phyloP scores from a whole-genome alignment of 2,329 filamentous ascomycete species.

The Pseudomassariella vexata region DNA sequence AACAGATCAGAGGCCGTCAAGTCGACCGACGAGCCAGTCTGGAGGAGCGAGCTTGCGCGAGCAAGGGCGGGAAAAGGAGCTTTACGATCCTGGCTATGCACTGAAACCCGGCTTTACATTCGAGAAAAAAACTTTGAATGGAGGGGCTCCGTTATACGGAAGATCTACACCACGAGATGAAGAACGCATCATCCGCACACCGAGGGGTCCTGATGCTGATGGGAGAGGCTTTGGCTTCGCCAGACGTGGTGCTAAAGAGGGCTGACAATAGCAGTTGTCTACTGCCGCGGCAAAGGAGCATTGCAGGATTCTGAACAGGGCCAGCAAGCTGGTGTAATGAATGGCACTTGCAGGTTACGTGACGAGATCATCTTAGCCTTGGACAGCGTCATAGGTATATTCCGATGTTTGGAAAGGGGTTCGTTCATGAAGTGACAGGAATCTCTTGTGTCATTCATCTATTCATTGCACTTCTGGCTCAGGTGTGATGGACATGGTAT shows the following conservation, averaged over 20 bases:
- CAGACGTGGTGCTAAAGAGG: constrained; percentile 51
- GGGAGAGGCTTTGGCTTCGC: constrained; percentile 75
- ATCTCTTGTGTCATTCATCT: too few species aligned
- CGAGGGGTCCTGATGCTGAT: constrained; percentile 71
- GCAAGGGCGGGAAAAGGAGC: constrained; percentile 27
- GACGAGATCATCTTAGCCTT: too few species aligned
- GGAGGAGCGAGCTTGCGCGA: constrained; percentile 34
- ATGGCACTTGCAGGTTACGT: too few species aligned
- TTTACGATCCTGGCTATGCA: constrained; percentile 73
- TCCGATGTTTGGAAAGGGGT: too few species aligned
- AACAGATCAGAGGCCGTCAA: constrained; percentile 19
- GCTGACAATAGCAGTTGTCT: constrained; percentile 29
- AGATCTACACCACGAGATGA: constrained; percentile 48
- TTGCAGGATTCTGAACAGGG: too few species aligned
- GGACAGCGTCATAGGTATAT: too few species aligned
- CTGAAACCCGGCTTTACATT: constrained; percentile 52
- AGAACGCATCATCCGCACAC: constrained; percentile 65
- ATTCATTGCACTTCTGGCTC: neutral
- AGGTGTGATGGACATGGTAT: constrained; percentile 1
- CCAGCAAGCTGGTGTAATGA: too few species aligned
- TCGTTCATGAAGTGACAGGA: too few species aligned
- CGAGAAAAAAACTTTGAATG: constrained; percentile 35
- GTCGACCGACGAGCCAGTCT: constrained; percentile 24
- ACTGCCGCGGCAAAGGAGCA: too few species aligned
- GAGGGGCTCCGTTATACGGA: constrained; percentile 28